phyloP scores from a whole-genome alignment of 352 stramenopile genomes.

The Globisporangium perplexum region DNA sequence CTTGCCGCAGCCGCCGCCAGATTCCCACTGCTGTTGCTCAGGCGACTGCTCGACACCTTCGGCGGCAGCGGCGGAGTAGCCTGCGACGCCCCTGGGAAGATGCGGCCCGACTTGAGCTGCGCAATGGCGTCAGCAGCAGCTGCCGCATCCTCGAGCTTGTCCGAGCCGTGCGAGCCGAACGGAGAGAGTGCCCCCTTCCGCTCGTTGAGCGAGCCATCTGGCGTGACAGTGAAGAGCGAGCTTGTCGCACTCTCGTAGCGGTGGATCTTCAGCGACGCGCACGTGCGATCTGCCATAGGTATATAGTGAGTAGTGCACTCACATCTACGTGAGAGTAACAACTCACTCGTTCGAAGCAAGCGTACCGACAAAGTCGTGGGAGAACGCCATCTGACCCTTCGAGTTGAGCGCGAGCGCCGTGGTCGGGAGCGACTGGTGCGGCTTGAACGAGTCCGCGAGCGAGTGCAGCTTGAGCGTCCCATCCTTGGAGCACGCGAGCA shows the following conservation, averaged over 20 bases:
- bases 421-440: slow-evolving; percentile 68
- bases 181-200: slow-evolving; percentile 6
- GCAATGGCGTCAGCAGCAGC: neutral
- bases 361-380: slow-evolving; percentile 77
- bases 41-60: neutral
- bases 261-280: slow-evolving; percentile 78
- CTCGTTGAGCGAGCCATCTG: neutral
- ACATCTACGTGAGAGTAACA: neutral
- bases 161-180: slow-evolving; percentile 16
- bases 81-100: slow-evolving; percentile 2
- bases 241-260: slow-evolving; percentile 52
- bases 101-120: slow-evolving; percentile 1
- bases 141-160: slow-evolving; percentile 9
- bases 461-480: slow-evolving; percentile 84
- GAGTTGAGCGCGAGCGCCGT: slow-evolving; percentile 76
- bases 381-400: slow-evolving; percentile 74
- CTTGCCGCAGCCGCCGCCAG: slow-evolving; percentile 1
- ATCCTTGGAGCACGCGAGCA: slow-evolving; percentile 86
- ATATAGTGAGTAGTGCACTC: neutral
- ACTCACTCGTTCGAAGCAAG: too few species aligned
- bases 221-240: slow-evolving; percentile 63
- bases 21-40: slow-evolving; percentile 14
- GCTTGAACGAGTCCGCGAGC: slow-evolving; percentile 78
- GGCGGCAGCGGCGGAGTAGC: slow-evolving; percentile 12
- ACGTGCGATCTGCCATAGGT: slow-evolving; percentile 54